Evolutionary conservation across 2,329 filamentous ascomycete genomes (phyloP).

Genomic region (Eurotiales sp.): DNA sequence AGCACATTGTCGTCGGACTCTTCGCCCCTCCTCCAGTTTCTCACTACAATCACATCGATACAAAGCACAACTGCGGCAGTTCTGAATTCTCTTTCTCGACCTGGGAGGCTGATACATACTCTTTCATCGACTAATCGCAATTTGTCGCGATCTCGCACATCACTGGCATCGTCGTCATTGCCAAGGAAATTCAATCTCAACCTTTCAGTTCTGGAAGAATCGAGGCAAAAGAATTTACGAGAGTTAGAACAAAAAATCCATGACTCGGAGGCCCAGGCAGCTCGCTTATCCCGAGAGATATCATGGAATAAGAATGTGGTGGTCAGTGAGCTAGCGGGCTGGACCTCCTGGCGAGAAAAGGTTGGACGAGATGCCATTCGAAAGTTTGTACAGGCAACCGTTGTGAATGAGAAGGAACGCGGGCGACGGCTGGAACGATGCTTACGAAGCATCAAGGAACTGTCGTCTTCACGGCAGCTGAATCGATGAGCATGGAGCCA

Average conservation of each 20-base stretch:
- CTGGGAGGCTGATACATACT: constrained; percentile 69
- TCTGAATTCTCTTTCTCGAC: constrained; percentile 72
- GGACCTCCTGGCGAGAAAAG: constrained; percentile 83
- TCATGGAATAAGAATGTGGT: constrained; percentile 92
- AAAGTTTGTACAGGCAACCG: constrained; percentile 71
- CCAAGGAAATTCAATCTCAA: constrained; percentile 46
- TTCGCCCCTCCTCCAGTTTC: constrained; percentile 68
- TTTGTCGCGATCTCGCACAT: constrained; percentile 73
- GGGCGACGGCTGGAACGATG: constrained; percentile 78
- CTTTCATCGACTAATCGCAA: constrained; percentile 72
- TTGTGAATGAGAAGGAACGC: constrained; percentile 74
- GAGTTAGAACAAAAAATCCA: constrained; percentile 79
- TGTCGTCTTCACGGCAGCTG: constrained; percentile 1
- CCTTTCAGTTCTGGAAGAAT: constrained; percentile 68
- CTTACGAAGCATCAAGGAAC: constrained; percentile 57
- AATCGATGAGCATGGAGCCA: background rate
- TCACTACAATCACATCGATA: constrained; percentile 73
- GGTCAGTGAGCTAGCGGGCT: constrained; percentile 83
- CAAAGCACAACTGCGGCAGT: constrained; percentile 81
- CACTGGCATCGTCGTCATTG: constrained; percentile 59
- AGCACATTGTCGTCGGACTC: constrained; percentile 60
- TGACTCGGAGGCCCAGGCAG: constrained; percentile 65
- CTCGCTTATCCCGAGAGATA: constrained; percentile 73
- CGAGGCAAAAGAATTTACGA: constrained; percentile 73
- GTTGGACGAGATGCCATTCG: constrained; percentile 71